Evolutionary conservation across 1,139 yeast species (phyloP), one percentile per base, ranked within the genome.

Genomic region (Sugiyamaella xylanicola): DNA sequence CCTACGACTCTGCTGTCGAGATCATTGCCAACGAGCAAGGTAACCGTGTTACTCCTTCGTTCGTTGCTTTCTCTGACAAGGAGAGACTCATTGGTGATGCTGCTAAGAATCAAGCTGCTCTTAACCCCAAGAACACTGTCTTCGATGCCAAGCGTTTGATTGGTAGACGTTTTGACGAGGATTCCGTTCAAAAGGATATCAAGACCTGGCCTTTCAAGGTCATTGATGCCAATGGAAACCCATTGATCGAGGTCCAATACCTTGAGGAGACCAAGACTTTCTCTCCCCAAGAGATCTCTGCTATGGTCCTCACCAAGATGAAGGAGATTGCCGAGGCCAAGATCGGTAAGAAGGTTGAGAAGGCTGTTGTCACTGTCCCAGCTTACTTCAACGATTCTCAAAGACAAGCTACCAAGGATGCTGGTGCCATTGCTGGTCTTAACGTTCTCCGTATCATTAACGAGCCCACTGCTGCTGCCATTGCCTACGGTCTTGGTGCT

Each of bases 11-110:
- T 74, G 86, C 87, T 61, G 86, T 82, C 57, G 92, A 86, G 68
- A 91, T 91, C 77, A 90, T 91, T 79, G 96, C 97, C 78, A 91
- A 91, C 83, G 97, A 91, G 80, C 97, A 91, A 84, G 97, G 97
- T 86, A 90, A 90, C 92, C 89, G 97, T 83, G 95, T 89, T 74
- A 91, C 97, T 71, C 97, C 97, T 74, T 91, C 97, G 65, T 91
- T 89, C 83, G 97, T 91, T 75, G 97, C 97, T 69, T 91, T 91
- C 89, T 89, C 95, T 73, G 86, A 87, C 75, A 92, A 88, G 81
- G 97, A 91, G 84, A 88, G 98, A 85, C 85, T 92, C 75, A 90
- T 92, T 73, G 98, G 98, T 84, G 97, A 92, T 80, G 96, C 97
- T 74, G 97, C 97, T 75, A 91, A 91, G 90, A 91, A 91, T 80